Percentiles rank a stretch among this genome's conserved stretches.
Conservation (phyloP, 306 rosid genomes). For the Benincasa hispida region DNA sequence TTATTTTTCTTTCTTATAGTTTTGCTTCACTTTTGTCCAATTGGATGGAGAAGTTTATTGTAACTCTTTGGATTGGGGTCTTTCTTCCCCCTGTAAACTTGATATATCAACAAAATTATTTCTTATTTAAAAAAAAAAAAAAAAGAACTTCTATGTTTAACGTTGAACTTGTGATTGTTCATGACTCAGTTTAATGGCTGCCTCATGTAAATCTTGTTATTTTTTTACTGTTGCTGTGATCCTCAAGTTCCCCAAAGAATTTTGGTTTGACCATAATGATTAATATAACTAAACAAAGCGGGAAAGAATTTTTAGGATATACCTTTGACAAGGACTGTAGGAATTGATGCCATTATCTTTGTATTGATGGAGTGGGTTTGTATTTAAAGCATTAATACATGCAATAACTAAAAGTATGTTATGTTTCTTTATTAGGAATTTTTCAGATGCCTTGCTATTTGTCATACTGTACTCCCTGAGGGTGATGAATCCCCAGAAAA, state of each 20-base stretch:
- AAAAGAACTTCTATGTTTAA: neutral
- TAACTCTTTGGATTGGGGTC: neutral
- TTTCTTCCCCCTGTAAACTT: neutral
- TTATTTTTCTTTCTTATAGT: neutral
- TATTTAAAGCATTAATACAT: neutral
- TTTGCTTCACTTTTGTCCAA: neutral
- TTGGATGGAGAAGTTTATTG: neutral
- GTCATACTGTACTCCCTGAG: conserved; percentile 92
- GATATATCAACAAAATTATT: neutral
- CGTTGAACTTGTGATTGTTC: neutral
- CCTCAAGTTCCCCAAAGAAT: neutral
- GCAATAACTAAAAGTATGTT: neutral
- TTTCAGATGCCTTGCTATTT: conserved; percentile 74
- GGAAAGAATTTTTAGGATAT: neutral
- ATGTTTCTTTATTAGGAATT: conserved; percentile 25
- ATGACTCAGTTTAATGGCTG: neutral
- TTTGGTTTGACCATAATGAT: neutral
- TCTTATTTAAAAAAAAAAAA: too few relatives aligned
- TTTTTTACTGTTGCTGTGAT: neutral
- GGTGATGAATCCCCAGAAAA: conserved; percentile 80
- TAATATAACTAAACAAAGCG: neutral
- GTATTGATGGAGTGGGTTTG: neutral
- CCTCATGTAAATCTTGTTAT: neutral
- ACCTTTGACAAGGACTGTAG: neutral
- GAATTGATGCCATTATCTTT: neutral